Conservation (phyloP, 1,284 basidiomycete genomes). For the Naganishia cerealis region DNA sequence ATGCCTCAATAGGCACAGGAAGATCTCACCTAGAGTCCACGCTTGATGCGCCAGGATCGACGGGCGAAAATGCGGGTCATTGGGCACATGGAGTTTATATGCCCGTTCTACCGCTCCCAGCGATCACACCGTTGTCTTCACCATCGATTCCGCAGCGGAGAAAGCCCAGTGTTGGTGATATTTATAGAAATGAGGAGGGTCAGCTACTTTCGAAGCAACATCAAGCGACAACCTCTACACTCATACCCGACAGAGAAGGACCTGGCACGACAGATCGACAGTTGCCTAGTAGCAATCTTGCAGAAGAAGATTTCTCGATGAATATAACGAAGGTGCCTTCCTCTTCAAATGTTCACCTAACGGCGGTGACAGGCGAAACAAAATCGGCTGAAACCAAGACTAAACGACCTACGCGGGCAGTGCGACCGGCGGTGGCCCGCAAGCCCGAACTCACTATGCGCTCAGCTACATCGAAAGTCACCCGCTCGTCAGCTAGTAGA, state of each 20-base stretch:
- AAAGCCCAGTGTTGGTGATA: background rate
- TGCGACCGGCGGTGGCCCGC: background rate
- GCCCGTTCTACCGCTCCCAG: slow-evolving; percentile 6
- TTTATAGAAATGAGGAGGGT: background rate
- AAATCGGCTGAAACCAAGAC: background rate
- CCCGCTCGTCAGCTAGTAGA: background rate
- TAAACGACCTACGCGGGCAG: background rate
- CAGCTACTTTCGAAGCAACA: background rate
- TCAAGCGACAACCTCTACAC: background rate
- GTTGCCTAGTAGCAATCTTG: background rate
- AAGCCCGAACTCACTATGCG: background rate
- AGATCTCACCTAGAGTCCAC: background rate
- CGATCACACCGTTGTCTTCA: slow-evolving; percentile 3
- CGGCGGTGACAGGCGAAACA: background rate
- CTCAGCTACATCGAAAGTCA: background rate
- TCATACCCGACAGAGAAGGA: background rate
- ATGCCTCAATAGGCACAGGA: background rate
- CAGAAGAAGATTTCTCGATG: background rate
- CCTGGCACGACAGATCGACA: background rate
- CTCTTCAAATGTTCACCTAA: background rate
- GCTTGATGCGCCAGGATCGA: background rate
- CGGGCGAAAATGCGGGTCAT: background rate
- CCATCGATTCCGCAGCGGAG: background rate
- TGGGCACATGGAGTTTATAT: background rate
- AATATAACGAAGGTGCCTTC: background rate